These are phyloP conservation scores for Fusarium hostae DNA, from an alignment of 2,329 filamentous ascomycete genomes.

Conservation along the genomic window DNA sequence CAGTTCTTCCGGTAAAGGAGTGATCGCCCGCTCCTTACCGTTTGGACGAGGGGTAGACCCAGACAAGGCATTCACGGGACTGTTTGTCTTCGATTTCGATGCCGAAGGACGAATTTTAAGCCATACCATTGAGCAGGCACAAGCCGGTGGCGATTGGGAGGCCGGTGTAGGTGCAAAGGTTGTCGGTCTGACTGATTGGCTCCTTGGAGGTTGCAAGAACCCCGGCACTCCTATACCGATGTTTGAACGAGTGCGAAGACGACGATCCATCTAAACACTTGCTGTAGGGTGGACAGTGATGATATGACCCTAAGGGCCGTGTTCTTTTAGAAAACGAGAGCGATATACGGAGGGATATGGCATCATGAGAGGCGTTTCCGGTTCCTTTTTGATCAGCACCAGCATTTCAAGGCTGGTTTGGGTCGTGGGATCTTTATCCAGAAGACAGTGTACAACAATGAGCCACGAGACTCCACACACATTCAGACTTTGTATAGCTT, in stretches of 20 bases:
- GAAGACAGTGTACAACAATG: constrained; percentile 42
- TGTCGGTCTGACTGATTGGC: constrained; percentile 93
- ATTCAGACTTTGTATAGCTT: constrained; percentile 20
- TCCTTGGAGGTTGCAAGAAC: constrained; percentile 77
- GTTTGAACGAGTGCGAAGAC: constrained; percentile 48
- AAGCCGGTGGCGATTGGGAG: constrained; percentile 86
- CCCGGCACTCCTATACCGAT: constrained; percentile 51
- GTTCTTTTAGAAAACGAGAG: not conserved
- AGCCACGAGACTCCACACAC: constrained; percentile 42
- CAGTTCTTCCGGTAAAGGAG: constrained; percentile 45
- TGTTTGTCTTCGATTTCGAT: constrained; percentile 98
- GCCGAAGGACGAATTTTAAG: constrained; percentile 82
- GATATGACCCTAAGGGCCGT: not conserved
- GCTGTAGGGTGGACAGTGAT: not conserved
- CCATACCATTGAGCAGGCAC: constrained; percentile 94
- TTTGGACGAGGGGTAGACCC: constrained; percentile 57
- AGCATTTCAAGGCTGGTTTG: constrained; percentile 6
- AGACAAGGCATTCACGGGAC: constrained; percentile 83
- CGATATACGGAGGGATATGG: not conserved
- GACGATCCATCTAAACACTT: constrained; percentile 28
- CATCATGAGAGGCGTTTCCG: constrained; percentile 33
- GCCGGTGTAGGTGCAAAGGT: constrained; percentile 82
- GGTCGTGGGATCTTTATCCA: constrained; percentile 4
- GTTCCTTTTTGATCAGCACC: constrained; percentile 27
- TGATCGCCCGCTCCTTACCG: constrained; percentile 57